phyloP scores from a whole-genome alignment of 2,329 filamentous ascomycete species.

The Coleophoma crateriformis region DNA sequence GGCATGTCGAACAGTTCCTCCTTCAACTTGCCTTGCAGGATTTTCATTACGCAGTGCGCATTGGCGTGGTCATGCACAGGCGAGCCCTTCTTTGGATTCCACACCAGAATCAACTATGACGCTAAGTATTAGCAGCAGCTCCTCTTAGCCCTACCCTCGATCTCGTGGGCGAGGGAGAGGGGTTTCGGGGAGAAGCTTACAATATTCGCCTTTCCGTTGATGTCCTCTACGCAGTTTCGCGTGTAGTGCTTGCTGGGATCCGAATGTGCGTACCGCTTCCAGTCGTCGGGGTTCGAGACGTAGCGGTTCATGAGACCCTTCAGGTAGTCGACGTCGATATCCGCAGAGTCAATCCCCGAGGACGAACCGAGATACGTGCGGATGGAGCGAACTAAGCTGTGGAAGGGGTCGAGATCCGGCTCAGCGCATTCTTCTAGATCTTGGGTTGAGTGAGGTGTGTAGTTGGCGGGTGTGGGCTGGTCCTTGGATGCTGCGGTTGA shows the following conservation, averaged over 20 bases:
- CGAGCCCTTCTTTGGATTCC: conserved; percentile 78
- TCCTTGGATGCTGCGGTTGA: background rate
- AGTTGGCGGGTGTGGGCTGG: background rate
- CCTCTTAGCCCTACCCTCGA: background rate
- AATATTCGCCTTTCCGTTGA: conserved; percentile 55
- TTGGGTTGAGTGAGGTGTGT: background rate
- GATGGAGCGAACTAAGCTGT: background rate
- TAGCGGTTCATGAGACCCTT: conserved; percentile 8
- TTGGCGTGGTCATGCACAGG: conserved; percentile 87
- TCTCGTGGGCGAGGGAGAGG: too few relatives aligned
- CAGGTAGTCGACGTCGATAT: background rate
- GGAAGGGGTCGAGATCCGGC: background rate
- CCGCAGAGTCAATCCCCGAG: background rate
- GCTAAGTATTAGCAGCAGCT: too few relatives aligned
- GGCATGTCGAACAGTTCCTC: conserved; percentile 64
- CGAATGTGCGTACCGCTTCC: conserved; percentile 68
- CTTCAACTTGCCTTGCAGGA: conserved; percentile 70
- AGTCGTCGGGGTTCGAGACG: conserved; percentile 37
- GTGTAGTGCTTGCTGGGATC: conserved; percentile 71
- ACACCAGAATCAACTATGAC: conserved; percentile 60
- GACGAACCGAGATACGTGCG: background rate
- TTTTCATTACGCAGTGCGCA: conserved; percentile 90
- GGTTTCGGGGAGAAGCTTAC: conserved; percentile 56
- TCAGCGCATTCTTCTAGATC: background rate
- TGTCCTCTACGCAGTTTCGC: conserved; percentile 67